phyloP scores from a whole-genome alignment of 2,329 filamentous ascomycete genomes.

The Talaromyces rugulosus region DNA sequence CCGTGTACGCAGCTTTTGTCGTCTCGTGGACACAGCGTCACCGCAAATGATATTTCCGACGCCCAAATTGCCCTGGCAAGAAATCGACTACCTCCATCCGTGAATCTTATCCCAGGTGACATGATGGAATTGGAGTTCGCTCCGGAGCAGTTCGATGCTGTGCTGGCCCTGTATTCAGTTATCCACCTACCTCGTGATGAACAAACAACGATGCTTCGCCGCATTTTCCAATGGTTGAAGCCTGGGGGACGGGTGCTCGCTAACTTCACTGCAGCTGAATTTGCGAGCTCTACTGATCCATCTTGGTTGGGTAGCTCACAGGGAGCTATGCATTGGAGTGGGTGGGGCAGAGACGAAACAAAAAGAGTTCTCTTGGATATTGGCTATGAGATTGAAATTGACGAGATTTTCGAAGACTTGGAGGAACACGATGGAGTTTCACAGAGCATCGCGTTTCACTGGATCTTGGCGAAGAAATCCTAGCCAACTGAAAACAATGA shows the following conservation, averaged over 20 bases:
- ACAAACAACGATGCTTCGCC: slow-evolving; percentile 44
- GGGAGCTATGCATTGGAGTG: slow-evolving; percentile 38
- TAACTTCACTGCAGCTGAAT: slow-evolving; percentile 38
- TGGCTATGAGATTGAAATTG: slow-evolving; percentile 20
- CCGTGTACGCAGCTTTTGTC: slow-evolving; percentile 25
- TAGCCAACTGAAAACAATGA: not conserved
- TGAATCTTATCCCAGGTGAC: slow-evolving; percentile 34
- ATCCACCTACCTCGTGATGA: slow-evolving; percentile 53
- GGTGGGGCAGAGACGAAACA: slow-evolving; percentile 33
- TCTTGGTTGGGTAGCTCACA: slow-evolving; percentile 31
- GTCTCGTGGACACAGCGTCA: slow-evolving; percentile 23
- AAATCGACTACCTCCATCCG: slow-evolving; percentile 17
- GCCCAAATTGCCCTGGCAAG: slow-evolving; percentile 35
- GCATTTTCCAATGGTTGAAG: slow-evolving; percentile 48
- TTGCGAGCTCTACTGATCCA: slow-evolving; percentile 15
- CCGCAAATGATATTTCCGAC: slow-evolving; percentile 41
- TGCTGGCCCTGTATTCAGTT: slow-evolving; percentile 52
- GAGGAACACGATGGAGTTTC: slow-evolving; percentile 17
- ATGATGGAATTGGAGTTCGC: slow-evolving; percentile 40
- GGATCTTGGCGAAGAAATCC: slow-evolving; percentile 5
- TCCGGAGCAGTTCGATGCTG: slow-evolving; percentile 41
- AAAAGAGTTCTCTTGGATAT: slow-evolving; percentile 20
- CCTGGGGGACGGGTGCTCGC: slow-evolving; percentile 49
- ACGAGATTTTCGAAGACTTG: slow-evolving; percentile 20
- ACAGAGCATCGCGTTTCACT: slow-evolving; percentile 16